Base-by-base conservation (phyloP, 2,329 filamentous ascomycete species). In the Fusarium continuum region DNA sequence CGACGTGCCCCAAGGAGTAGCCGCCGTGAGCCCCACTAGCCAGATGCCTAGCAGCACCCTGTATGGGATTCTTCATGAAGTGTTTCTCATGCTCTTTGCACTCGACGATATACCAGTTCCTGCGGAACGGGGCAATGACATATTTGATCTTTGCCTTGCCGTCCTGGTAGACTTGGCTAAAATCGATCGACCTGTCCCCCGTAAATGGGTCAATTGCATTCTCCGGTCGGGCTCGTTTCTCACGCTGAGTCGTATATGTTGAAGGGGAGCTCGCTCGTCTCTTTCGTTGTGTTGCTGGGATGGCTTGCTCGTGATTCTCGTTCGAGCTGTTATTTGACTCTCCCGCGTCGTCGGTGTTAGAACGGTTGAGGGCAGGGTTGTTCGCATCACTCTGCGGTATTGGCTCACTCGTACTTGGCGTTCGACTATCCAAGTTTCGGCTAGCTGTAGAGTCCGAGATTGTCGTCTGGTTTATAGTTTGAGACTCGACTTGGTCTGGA, bases 101-200 rank as follows among this genome's bases (percentile, higher is more conserved):
- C 20, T 54, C 43, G 0, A 64, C 10, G 2, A 67, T 62, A 17
- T 67, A 67, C 46, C 56, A 67, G 0, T 6, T 2, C 0, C 23
- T 51, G 1, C 13, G 14, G 1, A 43, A 54, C 0, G 19, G 9
- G 3, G 36, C 26, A 0, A 67, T 67, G 0, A 35, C 23, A 8
- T 62, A 56, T 4, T 47, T 55, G 2, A 14, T 16, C 1, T 13
- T 1, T 2, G 64, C 55, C 1, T 55, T 35, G 5, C 64, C 64
- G 3, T 47, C 10, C 25, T 53, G 60, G 28, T 40, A 67, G 0
- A 67, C 29, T 6, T 67, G 7, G 0, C 48, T 29, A 13, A 64
- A 64, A 0, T 45, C 32, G 40, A 64, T 56, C 0, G 36, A 7
- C 8, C n/a, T 20, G 10, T 52, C 25, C 14, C 2, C 6, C 17